Evolutionary conservation across 2,329 filamentous ascomycete genomes (phyloP).

Genomic region (Aspergillus eucalypticola): DNA sequence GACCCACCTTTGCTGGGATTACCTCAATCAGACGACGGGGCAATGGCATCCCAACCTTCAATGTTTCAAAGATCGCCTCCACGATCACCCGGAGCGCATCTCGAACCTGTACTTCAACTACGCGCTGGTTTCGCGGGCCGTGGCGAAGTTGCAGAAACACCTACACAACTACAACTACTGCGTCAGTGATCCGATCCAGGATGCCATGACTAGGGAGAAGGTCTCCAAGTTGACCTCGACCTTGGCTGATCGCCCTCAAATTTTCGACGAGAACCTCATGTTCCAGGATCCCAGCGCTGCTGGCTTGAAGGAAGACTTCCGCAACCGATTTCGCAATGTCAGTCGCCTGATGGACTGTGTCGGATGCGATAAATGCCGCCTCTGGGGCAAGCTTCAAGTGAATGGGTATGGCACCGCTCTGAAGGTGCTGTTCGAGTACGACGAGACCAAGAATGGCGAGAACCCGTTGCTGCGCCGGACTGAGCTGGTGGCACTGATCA

Average conservation of each 20-base stretch:
- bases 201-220: constrained; percentile 75
- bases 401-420: constrained; percentile 91
- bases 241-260: constrained; percentile 67
- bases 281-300: constrained; percentile 70
- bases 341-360: constrained; percentile 98
- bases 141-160: constrained; percentile 84
- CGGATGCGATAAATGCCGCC: constrained; percentile 94
- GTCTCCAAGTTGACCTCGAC: constrained; percentile 72
- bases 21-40: constrained; percentile 91
- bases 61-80: constrained; percentile 86
- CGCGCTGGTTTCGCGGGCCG: constrained; percentile 85
- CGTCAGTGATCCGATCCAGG: constrained; percentile 77
- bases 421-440: constrained; percentile 94
- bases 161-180: constrained; percentile 88
- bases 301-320: constrained; percentile 92
- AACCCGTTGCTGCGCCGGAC: constrained; percentile 78
- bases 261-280: constrained; percentile 95
- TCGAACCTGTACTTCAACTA: constrained; percentile 99
- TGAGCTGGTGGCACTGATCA: constrained; percentile 90
- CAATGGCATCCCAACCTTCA: constrained; percentile 86
- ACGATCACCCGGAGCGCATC: constrained; percentile 82
- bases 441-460: constrained; percentile 62
- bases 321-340: constrained; percentile 94
- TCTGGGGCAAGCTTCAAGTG: constrained; percentile 97
- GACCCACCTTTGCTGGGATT: constrained; percentile 93